Percentiles rank a stretch among this genome's conserved stretches.
Evolutionary conservation across 163 green algal genomes (phyloP).

Genomic region (Chloromonas sp.): DNA sequence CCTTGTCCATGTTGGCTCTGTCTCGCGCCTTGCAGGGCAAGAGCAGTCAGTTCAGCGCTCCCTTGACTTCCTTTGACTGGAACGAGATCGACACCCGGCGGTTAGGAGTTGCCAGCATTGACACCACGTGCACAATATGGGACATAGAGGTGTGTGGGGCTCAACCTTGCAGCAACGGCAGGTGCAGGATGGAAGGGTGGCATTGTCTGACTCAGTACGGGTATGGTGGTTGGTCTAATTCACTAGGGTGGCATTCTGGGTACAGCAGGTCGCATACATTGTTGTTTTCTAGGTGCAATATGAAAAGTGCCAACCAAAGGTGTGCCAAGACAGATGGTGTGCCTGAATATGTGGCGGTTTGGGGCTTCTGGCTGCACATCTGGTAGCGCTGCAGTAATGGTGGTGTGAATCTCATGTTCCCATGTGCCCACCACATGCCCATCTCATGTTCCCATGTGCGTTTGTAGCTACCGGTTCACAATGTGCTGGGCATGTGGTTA

Average conservation of each 20-base stretch:
- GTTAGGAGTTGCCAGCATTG: constrained; percentile 85
- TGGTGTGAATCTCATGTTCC: not conserved
- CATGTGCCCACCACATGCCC: not conserved
- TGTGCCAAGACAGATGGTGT: too few species aligned
- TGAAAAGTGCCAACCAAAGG: too few species aligned
- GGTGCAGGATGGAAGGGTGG: not conserved
- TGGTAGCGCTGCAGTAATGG: too few species aligned
- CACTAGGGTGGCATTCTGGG: too few species aligned
- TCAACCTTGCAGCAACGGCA: not conserved
- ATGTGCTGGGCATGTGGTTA: too few species aligned
- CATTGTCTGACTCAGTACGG: too few species aligned
- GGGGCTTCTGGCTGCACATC: not conserved
- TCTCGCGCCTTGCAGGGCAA: constrained; percentile 65
- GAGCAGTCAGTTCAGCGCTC: constrained; percentile 82
- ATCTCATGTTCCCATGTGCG: not conserved
- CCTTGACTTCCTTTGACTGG: constrained; percentile 97
- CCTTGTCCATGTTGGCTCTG: not conserved
- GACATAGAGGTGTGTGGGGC: constrained; percentile 71
- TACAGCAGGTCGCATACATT: too few species aligned
- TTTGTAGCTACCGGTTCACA: not conserved
- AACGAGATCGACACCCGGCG: constrained; percentile 82
- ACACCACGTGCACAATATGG: constrained; percentile 97
- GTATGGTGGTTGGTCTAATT: too few species aligned
- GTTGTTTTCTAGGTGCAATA: too few species aligned
- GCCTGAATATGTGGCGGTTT: too few species aligned